Evolutionary conservation across 768 basidiomycete species (phyloP).

Genomic region (Rhizopogon roseolus): DNA sequence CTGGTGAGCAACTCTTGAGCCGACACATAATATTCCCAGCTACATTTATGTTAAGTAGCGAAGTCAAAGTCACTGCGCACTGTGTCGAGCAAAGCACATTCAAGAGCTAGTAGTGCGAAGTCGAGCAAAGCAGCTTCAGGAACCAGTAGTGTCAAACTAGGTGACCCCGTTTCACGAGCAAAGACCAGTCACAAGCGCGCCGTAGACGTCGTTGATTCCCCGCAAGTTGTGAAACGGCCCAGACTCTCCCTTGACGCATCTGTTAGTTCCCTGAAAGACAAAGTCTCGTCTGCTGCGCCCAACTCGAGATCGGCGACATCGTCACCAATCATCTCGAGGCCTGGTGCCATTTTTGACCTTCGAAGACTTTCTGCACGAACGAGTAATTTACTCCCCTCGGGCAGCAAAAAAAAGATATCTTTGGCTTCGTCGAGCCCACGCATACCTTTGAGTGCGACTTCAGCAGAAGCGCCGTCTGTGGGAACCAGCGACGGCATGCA

Average conservation of each 20-base stretch:
- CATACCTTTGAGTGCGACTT: background rate
- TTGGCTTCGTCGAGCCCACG: background rate
- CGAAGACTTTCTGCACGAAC: background rate
- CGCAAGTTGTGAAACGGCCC: background rate
- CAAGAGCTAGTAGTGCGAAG: background rate
- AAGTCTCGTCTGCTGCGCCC: background rate
- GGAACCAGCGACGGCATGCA: background rate
- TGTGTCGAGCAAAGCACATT: background rate
- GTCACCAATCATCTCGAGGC: background rate
- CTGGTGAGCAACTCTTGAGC: background rate
- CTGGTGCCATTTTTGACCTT: background rate
- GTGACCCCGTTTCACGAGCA: background rate
- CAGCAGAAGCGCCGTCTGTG: too few species aligned
- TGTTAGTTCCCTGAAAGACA: background rate
- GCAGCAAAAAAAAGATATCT: background rate
- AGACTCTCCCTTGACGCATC: background rate
- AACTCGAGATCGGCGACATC: background rate
- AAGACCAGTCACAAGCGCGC: background rate
- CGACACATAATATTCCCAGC: background rate
- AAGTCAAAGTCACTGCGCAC: background rate
- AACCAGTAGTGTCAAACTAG: background rate
- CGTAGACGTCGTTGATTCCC: background rate
- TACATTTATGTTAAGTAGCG: background rate
- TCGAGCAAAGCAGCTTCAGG: background rate
- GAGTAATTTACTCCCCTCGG: too few species aligned